Percentiles rank a stretch among this genome's conserved stretches.
Conservation (phyloP, 176 grass and related monocot genomes). For the Rhynchospora breviuscula region DNA sequence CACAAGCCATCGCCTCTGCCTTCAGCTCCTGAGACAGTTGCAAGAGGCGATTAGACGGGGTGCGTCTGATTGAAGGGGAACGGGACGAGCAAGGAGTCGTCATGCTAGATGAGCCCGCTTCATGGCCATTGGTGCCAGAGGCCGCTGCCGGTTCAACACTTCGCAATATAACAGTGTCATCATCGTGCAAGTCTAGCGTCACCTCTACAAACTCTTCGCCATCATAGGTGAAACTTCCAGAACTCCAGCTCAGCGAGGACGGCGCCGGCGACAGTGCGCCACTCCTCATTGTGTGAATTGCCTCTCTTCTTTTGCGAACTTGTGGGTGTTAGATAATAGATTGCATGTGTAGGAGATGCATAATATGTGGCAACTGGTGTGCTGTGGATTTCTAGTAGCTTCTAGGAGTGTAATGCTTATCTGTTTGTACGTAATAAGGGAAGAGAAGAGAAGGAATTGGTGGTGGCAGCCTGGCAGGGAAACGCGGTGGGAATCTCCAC, state of each 20-base stretch:
- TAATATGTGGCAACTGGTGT: not conserved
- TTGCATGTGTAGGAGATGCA: not conserved
- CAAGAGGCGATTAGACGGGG: constrained; percentile 65
- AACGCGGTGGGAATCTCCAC: constrained; percentile 3
- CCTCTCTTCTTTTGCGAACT: not conserved
- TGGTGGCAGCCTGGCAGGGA: not conserved
- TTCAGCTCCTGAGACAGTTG: constrained; percentile 91
- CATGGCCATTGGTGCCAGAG: not conserved
- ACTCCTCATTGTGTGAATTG: constrained; percentile 4
- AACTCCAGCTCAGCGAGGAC: constrained; percentile 7
- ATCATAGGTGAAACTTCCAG: constrained; percentile 46
- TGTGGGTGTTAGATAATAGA: not conserved
- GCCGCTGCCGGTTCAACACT: constrained; percentile 58
- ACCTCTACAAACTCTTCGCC: constrained; percentile 85
- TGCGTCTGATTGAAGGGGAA: constrained; percentile 61
- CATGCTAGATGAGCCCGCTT: constrained; percentile 14
- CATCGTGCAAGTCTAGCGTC: constrained; percentile 76
- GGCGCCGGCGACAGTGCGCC: not conserved
- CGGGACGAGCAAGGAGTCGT: constrained; percentile 26
- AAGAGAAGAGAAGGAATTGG: not conserved
- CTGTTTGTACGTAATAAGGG: not conserved
- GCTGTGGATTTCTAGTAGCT: not conserved
- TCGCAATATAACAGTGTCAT: constrained; percentile 71
- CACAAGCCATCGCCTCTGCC: constrained; percentile 52
- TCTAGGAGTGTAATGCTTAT: not conserved